Evolutionary conservation across 192 early-diverging fungal genomes (phyloP).

Genomic region (Podila verticillata): DNA sequence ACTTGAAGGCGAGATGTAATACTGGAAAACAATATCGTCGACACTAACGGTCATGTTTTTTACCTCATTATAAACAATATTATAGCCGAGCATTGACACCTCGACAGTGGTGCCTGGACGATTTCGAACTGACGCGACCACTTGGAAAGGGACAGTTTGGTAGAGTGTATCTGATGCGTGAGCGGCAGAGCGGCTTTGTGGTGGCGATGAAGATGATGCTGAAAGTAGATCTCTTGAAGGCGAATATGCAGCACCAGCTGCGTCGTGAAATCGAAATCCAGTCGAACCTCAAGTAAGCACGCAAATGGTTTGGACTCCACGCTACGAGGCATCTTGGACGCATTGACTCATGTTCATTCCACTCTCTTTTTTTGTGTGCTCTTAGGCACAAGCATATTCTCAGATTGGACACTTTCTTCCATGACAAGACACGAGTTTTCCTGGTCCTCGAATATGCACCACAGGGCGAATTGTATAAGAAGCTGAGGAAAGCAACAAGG

Average conservation of each 20-base stretch:
- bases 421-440: constrained; percentile 92
- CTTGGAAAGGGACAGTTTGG: constrained; percentile 98
- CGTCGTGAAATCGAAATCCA: constrained; percentile 96
- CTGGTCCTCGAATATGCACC: constrained; percentile 97
- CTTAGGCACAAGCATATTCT: constrained; percentile 90
- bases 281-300: constrained; percentile 77
- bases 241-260: constrained; percentile 89
- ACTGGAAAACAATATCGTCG: too few species aligned
- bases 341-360: neutral
- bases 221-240: constrained; percentile 81
- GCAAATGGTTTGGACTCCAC: too few species aligned
- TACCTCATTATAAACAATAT: neutral
- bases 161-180: constrained; percentile 90
- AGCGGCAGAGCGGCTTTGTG: constrained; percentile 85
- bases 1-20: too few species aligned
- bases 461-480: constrained; percentile 92
- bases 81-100: constrained; percentile 22
- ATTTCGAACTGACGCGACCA: constrained; percentile 91
- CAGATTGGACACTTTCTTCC: constrained; percentile 95
- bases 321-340: too few species aligned
- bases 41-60: neutral
- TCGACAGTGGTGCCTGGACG: constrained; percentile 67
- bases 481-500: constrained; percentile 70
- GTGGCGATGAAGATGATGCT: constrained; percentile 93
- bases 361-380: constrained; percentile 3